Evolutionary conservation across 768 basidiomycete genomes (phyloP).

Genomic region (Chalciporus pseudorubinellus): DNA sequence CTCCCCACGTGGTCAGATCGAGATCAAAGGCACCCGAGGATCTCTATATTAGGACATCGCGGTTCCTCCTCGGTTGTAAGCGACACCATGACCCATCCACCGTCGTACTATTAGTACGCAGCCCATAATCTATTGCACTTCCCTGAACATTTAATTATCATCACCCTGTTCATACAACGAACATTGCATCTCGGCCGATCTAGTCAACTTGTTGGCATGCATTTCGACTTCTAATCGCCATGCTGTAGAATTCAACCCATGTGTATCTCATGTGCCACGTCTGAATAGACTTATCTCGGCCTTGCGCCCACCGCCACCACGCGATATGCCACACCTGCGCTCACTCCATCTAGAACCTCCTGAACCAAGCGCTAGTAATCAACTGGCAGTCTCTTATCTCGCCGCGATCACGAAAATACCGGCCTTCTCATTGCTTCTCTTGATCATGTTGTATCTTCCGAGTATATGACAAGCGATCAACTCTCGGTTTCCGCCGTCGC

Average conservation of each 20-base stretch:
- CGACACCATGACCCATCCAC: no score
- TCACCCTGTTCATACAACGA: background rate
- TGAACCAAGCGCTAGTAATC: no score
- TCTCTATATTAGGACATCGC: constrained; percentile 7
- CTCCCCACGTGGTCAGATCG: constrained; percentile 31
- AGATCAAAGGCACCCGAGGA: constrained; percentile 20
- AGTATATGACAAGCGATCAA: background rate
- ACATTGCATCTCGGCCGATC: background rate
- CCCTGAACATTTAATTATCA: no score
- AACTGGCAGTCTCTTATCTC: background rate
- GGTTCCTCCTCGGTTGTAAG: no score
- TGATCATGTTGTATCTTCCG: background rate
- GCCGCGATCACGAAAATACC: background rate
- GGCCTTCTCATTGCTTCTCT: background rate
- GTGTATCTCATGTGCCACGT: background rate
- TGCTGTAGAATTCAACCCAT: background rate
- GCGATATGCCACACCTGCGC: no score
- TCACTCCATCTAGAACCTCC: background rate
- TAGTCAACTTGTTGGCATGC: background rate
- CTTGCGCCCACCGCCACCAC: background rate
- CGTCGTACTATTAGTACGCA: no score
- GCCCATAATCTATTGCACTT: no score
- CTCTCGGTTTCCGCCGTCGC: background rate
- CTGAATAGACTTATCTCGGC: background rate
- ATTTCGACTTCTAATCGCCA: background rate